phyloP scores from a whole-genome alignment of 352 stramenopile species.

The Globisporangium heterothallicum region DNA sequence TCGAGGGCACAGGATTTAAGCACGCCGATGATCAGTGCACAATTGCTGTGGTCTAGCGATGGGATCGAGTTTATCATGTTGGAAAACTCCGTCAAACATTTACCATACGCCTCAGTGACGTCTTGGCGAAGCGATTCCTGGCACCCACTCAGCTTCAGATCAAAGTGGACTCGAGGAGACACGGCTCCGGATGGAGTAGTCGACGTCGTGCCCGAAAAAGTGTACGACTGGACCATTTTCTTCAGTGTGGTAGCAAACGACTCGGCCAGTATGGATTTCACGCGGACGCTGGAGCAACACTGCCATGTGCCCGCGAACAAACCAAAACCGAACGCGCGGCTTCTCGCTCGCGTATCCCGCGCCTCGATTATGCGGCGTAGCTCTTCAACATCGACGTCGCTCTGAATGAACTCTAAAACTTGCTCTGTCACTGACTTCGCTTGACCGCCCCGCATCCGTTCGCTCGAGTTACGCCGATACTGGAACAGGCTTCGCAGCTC shows the following conservation, averaged over 20 bases:
- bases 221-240: constrained; percentile 27
- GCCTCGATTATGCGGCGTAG: constrained; percentile 35
- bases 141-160: constrained; percentile 45
- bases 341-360: constrained; percentile 41
- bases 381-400: constrained; percentile 61
- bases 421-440: constrained; percentile 74
- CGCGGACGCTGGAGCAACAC: constrained; percentile 16
- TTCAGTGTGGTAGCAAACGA: constrained; percentile 42
- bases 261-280: constrained; percentile 42
- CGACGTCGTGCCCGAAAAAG: constrained; percentile 8
- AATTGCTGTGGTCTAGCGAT: constrained; percentile 17
- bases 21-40: constrained; percentile 32
- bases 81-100: constrained; percentile 32
- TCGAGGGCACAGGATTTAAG: constrained; percentile 60
- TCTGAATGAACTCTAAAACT: constrained; percentile 83
- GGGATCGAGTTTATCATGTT: constrained; percentile 19
- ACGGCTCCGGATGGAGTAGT: constrained; percentile 7
- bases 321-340: constrained; percentile 38
- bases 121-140: constrained; percentile 33
- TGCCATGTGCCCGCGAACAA: constrained; percentile 34
- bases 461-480: constrained; percentile 73
- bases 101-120: constrained; percentile 46
- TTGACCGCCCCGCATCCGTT: constrained; percentile 41
- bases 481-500: constrained; percentile 65
- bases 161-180: constrained; percentile 46